Conservation (phyloP, 2,329 filamentous ascomycete genomes). For the Penicillium sp. region DNA sequence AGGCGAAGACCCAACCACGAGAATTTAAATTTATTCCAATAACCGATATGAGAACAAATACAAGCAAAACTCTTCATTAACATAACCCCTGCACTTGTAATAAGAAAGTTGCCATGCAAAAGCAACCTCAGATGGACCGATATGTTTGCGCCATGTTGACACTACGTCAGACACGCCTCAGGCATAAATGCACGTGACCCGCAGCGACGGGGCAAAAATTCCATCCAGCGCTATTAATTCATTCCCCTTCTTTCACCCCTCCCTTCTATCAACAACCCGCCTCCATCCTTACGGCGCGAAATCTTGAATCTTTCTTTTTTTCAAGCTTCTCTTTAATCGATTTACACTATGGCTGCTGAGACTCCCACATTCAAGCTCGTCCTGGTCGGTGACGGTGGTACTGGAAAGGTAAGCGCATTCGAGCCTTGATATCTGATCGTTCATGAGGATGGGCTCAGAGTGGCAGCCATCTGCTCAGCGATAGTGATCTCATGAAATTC, state of each 20-base stretch:
- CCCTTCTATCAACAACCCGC: conserved; percentile 24
- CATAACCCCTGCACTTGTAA: background rate
- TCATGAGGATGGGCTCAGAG: conserved; percentile 4
- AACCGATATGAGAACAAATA: background rate
- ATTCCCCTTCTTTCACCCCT: conserved; percentile 29
- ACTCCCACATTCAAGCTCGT: conserved; percentile 98
- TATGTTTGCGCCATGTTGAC: conserved; percentile 4
- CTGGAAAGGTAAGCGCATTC: conserved; percentile 78
- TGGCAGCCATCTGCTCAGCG: conserved; percentile 1
- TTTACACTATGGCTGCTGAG: conserved; percentile 59
- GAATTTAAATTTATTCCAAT: background rate
- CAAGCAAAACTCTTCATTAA: background rate
- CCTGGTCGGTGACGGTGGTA: conserved; percentile 98
- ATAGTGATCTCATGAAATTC: background rate
- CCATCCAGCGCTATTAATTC: conserved; percentile 29
- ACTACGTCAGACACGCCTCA: conserved; percentile 24
- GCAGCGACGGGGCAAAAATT: conserved; percentile 30
- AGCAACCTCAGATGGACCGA: background rate
- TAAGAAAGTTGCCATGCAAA: background rate
- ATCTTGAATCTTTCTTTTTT: conserved; percentile 12
- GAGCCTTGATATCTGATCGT: background rate
- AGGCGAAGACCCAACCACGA: background rate
- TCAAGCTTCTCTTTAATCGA: conserved; percentile 10
- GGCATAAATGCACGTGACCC: conserved; percentile 22
- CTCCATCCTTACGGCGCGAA: conserved; percentile 23